Base-by-base conservation (phyloP, 768 basidiomycete species). In the Suillus paluster region DNA sequence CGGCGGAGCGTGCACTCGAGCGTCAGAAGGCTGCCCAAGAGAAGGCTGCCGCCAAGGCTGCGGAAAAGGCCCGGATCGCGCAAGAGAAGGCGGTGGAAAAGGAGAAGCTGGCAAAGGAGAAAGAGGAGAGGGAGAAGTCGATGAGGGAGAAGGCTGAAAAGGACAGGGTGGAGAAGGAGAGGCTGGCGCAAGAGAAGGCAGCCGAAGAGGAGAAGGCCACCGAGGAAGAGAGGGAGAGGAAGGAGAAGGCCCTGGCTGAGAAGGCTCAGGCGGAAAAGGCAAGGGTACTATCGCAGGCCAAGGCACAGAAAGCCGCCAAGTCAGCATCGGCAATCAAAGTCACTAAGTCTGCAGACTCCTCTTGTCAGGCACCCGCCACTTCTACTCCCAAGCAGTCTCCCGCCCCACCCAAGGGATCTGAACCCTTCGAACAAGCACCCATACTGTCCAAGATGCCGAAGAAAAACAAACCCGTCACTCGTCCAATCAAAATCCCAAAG, bases 361-460 rank as follows among this genome's bases (percentile, higher is more conserved):
- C 57, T 39, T 52, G 45, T 14, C 52, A 54, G 46, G 7, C 45
- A 11, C 30, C 57, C 12, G n/a, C 49, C 1, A 34, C 67, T 19
- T 23, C 63, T 23, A 39, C 48, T 14, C 64, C 71, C 25, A 76
- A 72, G 46, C 66, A 66, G 39, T n/a, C 64, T 2, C 23, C 67
- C 11, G 49, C 63, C 5, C 57, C 71, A 39, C 45, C 64, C n/a
- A 71, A 68, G 56, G 57, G 36, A 4, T 65, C 66, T 4, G 81
- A 83, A 49, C 75, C 79, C n/a, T 70, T 74, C 5, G 68, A 80
- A 4, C 92, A 92, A 68, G 86, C 86, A 12, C 91, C 92, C 19
- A 83, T 94, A 38, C 78, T 92, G 44, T 92, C 92, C 25, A 92
- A 88, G 73, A 88, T 91, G 75, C 89, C 92, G 6, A 94, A 92